Conservation (phyloP, 148 eudicot genomes). For the Arctostaphylos glauca region DNA sequence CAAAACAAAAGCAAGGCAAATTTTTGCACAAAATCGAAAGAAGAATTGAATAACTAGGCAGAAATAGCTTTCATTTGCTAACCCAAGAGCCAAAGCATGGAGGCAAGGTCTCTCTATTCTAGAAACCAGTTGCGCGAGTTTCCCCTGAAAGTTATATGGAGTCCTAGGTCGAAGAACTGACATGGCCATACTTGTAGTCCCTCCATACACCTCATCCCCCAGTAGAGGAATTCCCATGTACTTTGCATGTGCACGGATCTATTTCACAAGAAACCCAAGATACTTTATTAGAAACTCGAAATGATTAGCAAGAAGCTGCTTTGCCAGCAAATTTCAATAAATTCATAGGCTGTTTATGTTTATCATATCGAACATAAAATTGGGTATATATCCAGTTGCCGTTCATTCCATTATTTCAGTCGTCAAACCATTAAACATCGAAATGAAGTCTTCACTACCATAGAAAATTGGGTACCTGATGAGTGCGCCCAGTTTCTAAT, state of each 20-base stretch:
- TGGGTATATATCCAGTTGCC: background rate
- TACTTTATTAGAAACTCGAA: background rate
- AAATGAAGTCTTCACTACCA: background rate
- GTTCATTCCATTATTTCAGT: background rate
- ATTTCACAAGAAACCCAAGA: conserved; percentile 11
- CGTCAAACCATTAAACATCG: background rate
- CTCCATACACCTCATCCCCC: conserved; percentile 98
- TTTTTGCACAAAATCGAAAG: background rate
- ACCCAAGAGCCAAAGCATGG: conserved; percentile 96
- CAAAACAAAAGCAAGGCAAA: conserved; percentile 5
- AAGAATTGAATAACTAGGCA: background rate
- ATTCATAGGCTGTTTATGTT: too few relatives aligned
- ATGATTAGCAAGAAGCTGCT: background rate
- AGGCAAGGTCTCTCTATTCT: conserved; percentile 83
- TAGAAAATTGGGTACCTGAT: conserved; percentile 57
- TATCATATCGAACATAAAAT: background rate
- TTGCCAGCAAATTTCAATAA: background rate
- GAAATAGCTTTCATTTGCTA: conserved; percentile 16
- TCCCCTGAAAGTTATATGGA: conserved; percentile 42
- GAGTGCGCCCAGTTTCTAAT: conserved; percentile 95
- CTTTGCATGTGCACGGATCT: conserved; percentile 97
- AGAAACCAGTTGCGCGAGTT: conserved; percentile 53
- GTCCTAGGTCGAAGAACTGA: conserved; percentile 65
- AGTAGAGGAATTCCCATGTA: conserved; percentile 74
- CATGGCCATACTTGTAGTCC: conserved; percentile 81